A percentile compares a stretch with the other conserved stretches of the same genome.
Conservation (phyloP, 176 grass and related monocot species). For the Oryza officinalis region DNA sequence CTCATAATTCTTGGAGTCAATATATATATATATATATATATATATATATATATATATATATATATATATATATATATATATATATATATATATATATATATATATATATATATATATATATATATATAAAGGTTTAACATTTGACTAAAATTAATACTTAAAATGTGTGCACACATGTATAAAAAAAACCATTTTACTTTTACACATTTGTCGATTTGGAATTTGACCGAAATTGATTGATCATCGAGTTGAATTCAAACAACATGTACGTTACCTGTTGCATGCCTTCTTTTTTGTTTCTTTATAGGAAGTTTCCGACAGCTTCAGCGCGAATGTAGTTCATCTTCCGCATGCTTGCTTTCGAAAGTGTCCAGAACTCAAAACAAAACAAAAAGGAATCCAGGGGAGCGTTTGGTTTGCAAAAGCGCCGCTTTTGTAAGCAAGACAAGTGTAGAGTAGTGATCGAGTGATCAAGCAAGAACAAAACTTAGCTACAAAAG, state of each 20-base stretch:
- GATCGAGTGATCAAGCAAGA: background rate
- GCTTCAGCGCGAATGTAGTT: conserved; percentile 18
- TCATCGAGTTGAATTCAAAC: background rate
- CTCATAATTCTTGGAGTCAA: too few relatives aligned
- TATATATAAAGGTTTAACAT: background rate
- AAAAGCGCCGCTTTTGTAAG: background rate
- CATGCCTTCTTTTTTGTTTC: conserved; percentile 4
- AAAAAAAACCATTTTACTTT: background rate
- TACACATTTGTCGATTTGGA: background rate
- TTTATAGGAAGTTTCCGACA: conserved; percentile 45
- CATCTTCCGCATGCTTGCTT: conserved; percentile 8
- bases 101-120: too few relatives aligned
- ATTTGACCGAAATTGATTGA: background rate
- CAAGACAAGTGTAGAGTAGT: background rate
- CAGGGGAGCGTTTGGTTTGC: conserved; percentile 16
- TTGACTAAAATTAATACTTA: background rate
- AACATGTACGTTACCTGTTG: background rate
- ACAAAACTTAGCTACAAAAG: background rate
- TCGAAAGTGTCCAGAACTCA: conserved; percentile 17
- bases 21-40: too few relatives aligned
- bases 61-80: too few relatives aligned
- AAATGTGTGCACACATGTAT: background rate
- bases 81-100: too few relatives aligned
- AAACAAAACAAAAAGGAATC: conserved; percentile 58
- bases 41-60: too few relatives aligned